Conservation (phyloP, 192 early-diverging fungal species). For the Endogone sp. region DNA sequence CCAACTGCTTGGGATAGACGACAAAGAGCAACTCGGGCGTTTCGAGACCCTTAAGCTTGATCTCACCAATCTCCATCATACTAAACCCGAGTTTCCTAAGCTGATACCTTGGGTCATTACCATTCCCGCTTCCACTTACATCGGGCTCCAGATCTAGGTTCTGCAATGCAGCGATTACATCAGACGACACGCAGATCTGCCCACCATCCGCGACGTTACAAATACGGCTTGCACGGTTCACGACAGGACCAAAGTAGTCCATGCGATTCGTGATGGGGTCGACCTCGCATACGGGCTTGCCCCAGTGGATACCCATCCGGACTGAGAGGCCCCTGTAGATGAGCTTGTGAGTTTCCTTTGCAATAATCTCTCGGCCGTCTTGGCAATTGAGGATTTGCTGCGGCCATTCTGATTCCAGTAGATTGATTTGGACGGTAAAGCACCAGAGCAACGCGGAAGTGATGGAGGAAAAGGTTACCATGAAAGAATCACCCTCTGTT, state of each 20-base stretch:
- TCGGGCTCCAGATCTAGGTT: constrained; percentile 3
- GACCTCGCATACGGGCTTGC: constrained; percentile 78
- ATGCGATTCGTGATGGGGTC: constrained; percentile 88
- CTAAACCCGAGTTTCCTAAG: constrained; percentile 67
- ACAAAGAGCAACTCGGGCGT: constrained; percentile 78
- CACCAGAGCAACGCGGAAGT: constrained; percentile 83
- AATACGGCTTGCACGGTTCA: constrained; percentile 83
- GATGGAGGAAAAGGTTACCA: constrained; percentile 86
- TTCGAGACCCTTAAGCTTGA: constrained; percentile 84
- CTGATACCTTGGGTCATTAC: not conserved
- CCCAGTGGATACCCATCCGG: constrained; percentile 93
- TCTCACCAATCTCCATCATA: constrained; percentile 74
- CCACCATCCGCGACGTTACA: constrained; percentile 85
- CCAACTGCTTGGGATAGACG: constrained; percentile 53
- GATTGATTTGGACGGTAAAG: constrained; percentile 76
- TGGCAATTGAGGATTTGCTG: constrained; percentile 72
- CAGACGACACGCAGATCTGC: constrained; percentile 83
- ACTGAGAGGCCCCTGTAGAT: constrained; percentile 87
- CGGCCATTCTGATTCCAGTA: constrained; percentile 85
- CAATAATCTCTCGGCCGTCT: constrained; percentile 73
- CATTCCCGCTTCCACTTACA: not conserved
- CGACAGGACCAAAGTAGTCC: constrained; percentile 96
- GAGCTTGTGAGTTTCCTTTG: constrained; percentile 44
- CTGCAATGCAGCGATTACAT: constrained; percentile 45
- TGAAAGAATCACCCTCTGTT: constrained; percentile 93